Evolutionary conservation across 148 eudicot species (phyloP).

Genomic region (Silene uniflora): DNA sequence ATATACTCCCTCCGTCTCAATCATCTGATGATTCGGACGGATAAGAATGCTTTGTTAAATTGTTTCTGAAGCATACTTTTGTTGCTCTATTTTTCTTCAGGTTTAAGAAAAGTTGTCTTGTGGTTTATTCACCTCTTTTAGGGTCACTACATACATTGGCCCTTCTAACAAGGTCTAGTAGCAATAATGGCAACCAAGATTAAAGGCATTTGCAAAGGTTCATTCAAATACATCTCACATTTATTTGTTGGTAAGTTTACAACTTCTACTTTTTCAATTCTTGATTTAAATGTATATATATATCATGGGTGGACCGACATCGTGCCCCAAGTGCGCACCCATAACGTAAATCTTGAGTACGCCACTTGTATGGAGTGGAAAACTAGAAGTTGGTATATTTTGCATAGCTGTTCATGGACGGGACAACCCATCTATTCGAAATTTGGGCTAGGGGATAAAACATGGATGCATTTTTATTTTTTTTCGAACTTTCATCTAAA

Average conservation of each 20-base stretch:
- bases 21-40: no score
- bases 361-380: no score
- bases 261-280: not conserved
- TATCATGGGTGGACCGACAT: no score
- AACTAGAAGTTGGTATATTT: no score
- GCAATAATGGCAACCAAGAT: conserved; percentile 58
- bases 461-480: no score
- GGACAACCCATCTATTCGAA: no score
- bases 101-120: conserved; percentile 3
- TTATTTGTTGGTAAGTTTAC: conserved; percentile 76
- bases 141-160: not conserved
- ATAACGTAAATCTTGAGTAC: no score
- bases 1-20: no score
- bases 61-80: not conserved
- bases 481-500: no score
- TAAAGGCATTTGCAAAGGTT: conserved; percentile 82
- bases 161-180: conserved; percentile 1
- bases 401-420: not conserved
- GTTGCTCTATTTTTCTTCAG: conserved; percentile 22
- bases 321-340: no score
- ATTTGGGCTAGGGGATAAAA: no score
- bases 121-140: not conserved
- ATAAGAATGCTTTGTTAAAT: no score
- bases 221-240: conserved; percentile 68
- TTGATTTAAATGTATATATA: not conserved